Evolutionary conservation across 108 stramenopile genomes (phyloP).

Genomic region (Cyclostephanos tholiformis): DNA sequence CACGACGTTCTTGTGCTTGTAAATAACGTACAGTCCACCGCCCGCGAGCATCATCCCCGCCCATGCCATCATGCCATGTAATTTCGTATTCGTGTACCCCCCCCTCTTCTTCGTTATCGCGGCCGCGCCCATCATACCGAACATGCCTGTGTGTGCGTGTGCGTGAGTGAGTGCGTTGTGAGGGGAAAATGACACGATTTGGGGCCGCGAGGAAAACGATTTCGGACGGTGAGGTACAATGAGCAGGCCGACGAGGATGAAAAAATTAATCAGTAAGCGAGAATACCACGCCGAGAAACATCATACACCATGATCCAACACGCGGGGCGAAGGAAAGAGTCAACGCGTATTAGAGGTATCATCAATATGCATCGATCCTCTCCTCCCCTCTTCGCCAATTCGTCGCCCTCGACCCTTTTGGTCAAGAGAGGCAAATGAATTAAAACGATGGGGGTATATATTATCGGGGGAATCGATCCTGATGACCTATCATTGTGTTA

Average conservation of each 20-base stretch:
- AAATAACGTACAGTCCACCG: conserved; percentile 76
- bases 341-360: conserved; percentile 8
- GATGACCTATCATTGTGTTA: conserved; percentile 38
- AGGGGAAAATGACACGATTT: too few species aligned
- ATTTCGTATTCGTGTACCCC: conserved; percentile 85
- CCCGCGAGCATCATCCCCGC: conserved; percentile 49
- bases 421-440: not conserved
- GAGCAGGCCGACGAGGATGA: too few species aligned
- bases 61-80: conserved; percentile 72
- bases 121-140: conserved; percentile 71
- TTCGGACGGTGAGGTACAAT: too few species aligned
- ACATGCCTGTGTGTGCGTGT: conserved; percentile 49
- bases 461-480: too few species aligned
- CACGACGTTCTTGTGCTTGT: conserved; percentile 70
- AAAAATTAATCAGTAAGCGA: too few species aligned
- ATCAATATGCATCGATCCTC: conserved; percentile 20
- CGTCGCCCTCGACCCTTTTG: conserved; percentile 16
- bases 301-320: too few species aligned
- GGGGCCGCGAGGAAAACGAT: too few species aligned
- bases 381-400: too few species aligned
- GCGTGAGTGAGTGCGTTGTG: not conserved
- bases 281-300: too few species aligned
- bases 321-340: not conserved
- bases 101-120: conserved; percentile 77
- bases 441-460: too few species aligned